Evolutionary conservation across 495 filamentous ascomycete species (phyloP).

Genomic region (Aspergillus asperescens): DNA sequence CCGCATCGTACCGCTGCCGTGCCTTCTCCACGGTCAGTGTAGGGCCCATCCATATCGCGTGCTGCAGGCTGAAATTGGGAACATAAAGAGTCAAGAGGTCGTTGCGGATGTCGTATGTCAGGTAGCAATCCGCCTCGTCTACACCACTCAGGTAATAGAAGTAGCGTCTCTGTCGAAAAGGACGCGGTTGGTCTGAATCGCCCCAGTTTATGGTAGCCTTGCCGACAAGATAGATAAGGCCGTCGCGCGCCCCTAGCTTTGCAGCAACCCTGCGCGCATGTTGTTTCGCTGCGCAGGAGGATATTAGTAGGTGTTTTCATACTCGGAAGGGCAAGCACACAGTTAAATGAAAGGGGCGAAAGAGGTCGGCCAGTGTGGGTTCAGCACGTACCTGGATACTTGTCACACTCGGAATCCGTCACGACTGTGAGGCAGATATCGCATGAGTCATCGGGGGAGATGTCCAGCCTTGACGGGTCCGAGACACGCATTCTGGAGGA

Average conservation of each 20-base stretch:
- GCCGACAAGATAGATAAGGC: conserved; percentile 80
- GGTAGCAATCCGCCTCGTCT: conserved; percentile 70
- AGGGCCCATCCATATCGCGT: conserved; percentile 92
- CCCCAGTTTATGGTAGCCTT: conserved; percentile 65
- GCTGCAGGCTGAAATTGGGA: conserved; percentile 79
- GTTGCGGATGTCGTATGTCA: conserved; percentile 73
- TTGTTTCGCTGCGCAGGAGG: conserved; percentile 57
- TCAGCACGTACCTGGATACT: conserved; percentile 38
- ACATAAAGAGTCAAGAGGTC: conserved; percentile 82
- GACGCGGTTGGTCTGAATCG: conserved; percentile 72
- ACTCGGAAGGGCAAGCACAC: not conserved
- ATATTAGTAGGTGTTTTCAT: not conserved
- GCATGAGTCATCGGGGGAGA: conserved; percentile 28
- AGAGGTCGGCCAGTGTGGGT: not conserved
- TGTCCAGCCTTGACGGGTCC: conserved; percentile 17
- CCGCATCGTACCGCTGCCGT: conserved; percentile 66
- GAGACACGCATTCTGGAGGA: conserved; percentile 16
- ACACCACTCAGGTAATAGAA: conserved; percentile 95
- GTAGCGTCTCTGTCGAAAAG: conserved; percentile 80
- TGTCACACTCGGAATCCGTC: conserved; percentile 32
- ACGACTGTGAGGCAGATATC: conserved; percentile 29
- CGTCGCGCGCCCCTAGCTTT: conserved; percentile 55
- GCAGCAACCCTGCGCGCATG: conserved; percentile 70
- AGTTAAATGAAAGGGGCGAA: not conserved
- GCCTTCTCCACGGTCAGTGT: conserved; percentile 73